Base-by-base conservation (phyloP, 2,329 filamentous ascomycete genomes). In the Fusarium torulosum region DNA sequence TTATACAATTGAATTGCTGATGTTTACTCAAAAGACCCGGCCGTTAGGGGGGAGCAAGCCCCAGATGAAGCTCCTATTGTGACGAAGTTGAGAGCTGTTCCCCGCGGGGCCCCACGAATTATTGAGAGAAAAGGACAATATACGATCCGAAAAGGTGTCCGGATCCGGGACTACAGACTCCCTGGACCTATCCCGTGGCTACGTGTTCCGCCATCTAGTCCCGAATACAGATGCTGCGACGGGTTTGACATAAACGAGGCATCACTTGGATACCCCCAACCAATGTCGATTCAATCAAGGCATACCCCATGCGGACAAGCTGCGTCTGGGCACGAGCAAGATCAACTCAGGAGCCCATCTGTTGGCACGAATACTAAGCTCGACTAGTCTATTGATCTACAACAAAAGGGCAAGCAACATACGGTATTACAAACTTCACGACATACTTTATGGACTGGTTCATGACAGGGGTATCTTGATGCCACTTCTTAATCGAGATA, bases 381-480 rank as follows among this genome's bases (percentile, higher is more conserved):
- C 49, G n/a, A n/a, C 17, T 17, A 33, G 20, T 35, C n/a, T 20
- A 7, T 20, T 17, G 23, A 21, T 35, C 20, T 20, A 7, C 23
- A 8, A 10, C 15, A 29, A 19, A 40, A 47, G n/a, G 44, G 25
- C 10, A 13, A 23, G 15, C 17, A 17, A 41, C 23, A 10, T 53
- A 8, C n/a, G 19, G 35, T 31, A 7, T 15, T 47, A 5, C 35
- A n/a, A 37, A 10, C 15, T 37, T 37, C 35, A 37, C 35, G n/a
- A n/a, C 17, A 37, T 33, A 4, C 35, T 51, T 20, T 41, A 27
- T 31, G 46, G 25, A 31, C 54, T 51, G 60, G 57, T 70, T 66
- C 59, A 70, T 71, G 67, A 60, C 53, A 67, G 65, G 75, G 75
- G 74, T 76, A 78, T 78, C 69, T 76, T 75, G 72, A 74, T 72